Percentiles rank a stretch among this genome's conserved stretches.
Evolutionary conservation across 176 grass and related monocot species (phyloP).

Genomic region (Triticum aestivum): IWGSC_CS_RefSeq_v2.1 NC_057810.1:56728175-56728674

Average conservation of each 20-base stretch:
- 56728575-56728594: constrained; percentile 81
- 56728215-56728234: constrained; percentile 36
- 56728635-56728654: constrained; percentile 85
- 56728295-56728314: constrained; percentile 49
- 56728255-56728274: constrained; percentile 67
- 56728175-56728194: constrained; percentile 87
- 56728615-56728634: constrained; percentile 65
- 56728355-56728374: constrained; percentile 49
- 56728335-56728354: constrained; percentile 60
- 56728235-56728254: constrained; percentile 52
- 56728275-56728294: constrained; percentile 77
- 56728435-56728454: constrained; percentile 20
- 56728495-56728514: constrained; percentile 42
- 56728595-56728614: constrained; percentile 55
- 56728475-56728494: constrained; percentile 50
- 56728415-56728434: background rate
- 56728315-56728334: constrained; percentile 46
- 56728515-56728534: constrained; percentile 48
- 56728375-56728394: constrained; percentile 58
- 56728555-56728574: constrained; percentile 38
- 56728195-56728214: constrained; percentile 53
- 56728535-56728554: constrained; percentile 25
- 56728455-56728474: constrained; percentile 72
- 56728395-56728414: constrained; percentile 39
- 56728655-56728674: constrained; percentile 85